Evolutionary conservation across 495 filamentous ascomycete genomes (phyloP).

Genomic region (Penicillium nucicola): DNA sequence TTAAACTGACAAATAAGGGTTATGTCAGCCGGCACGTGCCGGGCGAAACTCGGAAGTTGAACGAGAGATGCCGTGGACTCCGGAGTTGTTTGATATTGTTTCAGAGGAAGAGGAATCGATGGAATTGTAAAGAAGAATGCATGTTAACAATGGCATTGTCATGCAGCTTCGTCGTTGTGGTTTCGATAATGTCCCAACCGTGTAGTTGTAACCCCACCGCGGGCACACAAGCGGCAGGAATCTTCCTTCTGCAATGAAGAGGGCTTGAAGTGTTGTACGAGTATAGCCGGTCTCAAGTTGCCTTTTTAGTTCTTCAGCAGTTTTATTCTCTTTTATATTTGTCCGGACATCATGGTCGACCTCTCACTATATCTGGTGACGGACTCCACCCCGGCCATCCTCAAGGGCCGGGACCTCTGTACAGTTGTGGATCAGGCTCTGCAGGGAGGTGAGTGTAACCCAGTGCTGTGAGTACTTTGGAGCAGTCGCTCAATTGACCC

Average conservation of each 20-base stretch:
- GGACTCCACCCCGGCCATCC: constrained; percentile 78
- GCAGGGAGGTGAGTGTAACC: constrained; percentile 55
- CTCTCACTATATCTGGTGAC: constrained; percentile 86
- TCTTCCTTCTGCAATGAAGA: not conserved
- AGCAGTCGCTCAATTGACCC: constrained; percentile 7
- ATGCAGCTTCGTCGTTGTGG: not conserved
- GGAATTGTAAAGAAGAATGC: not conserved
- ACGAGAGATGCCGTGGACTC: not conserved
- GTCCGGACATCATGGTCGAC: constrained; percentile 38
- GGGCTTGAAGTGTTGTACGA: not conserved
- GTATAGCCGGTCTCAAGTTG: not conserved
- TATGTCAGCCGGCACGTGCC: constrained; percentile 25
- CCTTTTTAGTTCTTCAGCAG: not conserved
- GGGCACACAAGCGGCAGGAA: not conserved
- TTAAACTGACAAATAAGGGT: constrained; percentile 13
- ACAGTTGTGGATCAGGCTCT: constrained; percentile 74
- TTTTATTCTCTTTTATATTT: not conserved
- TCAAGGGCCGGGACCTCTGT: constrained; percentile 66
- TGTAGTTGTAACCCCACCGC: not conserved
- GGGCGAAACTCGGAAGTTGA: constrained; percentile 5
- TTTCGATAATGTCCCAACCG: not conserved
- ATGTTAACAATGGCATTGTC: not conserved
- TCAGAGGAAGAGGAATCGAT: no score
- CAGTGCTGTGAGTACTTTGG: no score
- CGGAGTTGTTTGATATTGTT: not conserved